Evolutionary conservation across 1,284 basidiomycete species (phyloP).

Genomic region (Amylostereum chailletii): DNA sequence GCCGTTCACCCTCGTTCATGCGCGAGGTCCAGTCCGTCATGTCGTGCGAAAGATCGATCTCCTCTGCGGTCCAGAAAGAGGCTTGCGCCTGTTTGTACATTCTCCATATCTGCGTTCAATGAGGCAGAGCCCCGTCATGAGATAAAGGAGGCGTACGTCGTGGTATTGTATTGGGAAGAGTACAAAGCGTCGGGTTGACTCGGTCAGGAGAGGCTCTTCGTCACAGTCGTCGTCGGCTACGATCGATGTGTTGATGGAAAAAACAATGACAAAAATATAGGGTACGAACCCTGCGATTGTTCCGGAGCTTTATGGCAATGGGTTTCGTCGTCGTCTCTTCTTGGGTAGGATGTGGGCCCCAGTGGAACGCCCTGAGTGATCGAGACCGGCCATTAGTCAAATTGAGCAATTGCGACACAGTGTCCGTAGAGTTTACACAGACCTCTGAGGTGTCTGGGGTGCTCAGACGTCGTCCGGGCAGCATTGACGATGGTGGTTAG

Average conservation of each 20-base stretch:
- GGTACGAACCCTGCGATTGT: too few relatives aligned
- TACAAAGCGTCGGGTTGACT: conserved; percentile 78
- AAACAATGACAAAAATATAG: too few relatives aligned
- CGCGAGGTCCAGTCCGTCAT: conserved; percentile 89
- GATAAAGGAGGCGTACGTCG: conserved; percentile 48
- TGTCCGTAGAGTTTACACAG: too few relatives aligned
- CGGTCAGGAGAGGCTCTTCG: conserved; percentile 78
- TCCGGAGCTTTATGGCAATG: too few relatives aligned
- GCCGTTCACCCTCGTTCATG: conserved; percentile 88
- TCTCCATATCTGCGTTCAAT: conserved; percentile 73
- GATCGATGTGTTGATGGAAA: background rate
- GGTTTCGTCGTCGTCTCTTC: too few relatives aligned
- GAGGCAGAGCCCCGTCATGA: background rate
- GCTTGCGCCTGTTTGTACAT: conserved; percentile 93
- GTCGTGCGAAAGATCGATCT: conserved; percentile 96
- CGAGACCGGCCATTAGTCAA: too few relatives aligned
- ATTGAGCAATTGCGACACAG: too few relatives aligned
- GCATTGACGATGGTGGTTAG: too few relatives aligned
- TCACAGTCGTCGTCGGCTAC: conserved; percentile 25
- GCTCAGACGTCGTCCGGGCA: too few relatives aligned
- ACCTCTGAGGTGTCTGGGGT: too few relatives aligned
- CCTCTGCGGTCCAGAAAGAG: conserved; percentile 97
- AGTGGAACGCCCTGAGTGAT: too few relatives aligned
- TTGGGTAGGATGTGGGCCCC: too few relatives aligned
- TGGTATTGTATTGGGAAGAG: conserved; percentile 93